Evolutionary conservation across 345 rosid genomes (phyloP), one percentile per base, ranked within the genome.

Genomic region (Turritis glabra): DNA sequence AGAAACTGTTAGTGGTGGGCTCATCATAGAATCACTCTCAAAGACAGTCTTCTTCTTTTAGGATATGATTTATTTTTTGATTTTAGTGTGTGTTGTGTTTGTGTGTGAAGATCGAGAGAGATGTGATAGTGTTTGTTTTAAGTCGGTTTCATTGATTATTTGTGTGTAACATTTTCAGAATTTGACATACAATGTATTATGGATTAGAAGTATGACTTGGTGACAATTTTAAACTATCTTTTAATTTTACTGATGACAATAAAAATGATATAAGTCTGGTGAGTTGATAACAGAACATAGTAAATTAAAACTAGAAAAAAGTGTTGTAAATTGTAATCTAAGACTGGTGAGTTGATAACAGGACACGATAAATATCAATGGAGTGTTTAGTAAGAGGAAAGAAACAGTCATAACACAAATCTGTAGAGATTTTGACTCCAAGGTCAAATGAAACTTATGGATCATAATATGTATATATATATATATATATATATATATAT

Each of bases 71-170:
- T 57, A 0, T 8, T 13, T 14, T 21, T 54, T n/a, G n/a, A 21
- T 70, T 8, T 46, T 51, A 64, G 71, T 74, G 57, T 76, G 74
- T 62, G n/a, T 60, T 74, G 71, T 64, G 53, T 64, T 44, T 74
- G 59, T 69, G 70, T 53, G 80, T 60, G 51, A 14, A 25, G 61
- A 60, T 40, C 55, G 38, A 62, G 54, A 75, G 23, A 40, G 74
- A 22, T 69, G 58, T 62, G 75, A 43, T 76, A 63, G 46, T 69
- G 80, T 76, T 62, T 69, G 43, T 40, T 27, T 72, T 38, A 23
- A 8, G 43, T 53, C 0, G 43, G 35, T 53, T 62, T 69, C 30
- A 61, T 61, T 76, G 58, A 44, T 76, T 54, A 76, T 69, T 61
- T 69, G 75, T 69, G 65, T 69, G 59, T 61, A 61, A 32, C 26